Evolutionary conservation across 345 rosid genomes (phyloP), one percentile per base, ranked within the genome.

Genomic region (Arabis alpina): DNA sequence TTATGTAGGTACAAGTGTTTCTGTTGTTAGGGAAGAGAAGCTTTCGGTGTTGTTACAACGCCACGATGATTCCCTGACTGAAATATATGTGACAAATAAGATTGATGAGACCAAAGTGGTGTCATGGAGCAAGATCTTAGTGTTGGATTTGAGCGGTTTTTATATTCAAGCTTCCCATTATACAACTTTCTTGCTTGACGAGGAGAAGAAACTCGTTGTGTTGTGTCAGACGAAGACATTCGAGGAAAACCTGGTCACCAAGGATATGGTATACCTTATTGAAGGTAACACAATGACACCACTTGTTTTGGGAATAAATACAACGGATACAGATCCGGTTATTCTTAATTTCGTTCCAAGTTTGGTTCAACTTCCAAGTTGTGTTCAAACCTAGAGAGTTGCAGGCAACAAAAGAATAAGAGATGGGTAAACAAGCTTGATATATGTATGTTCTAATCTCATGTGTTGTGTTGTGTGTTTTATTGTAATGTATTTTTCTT

Each of bases 111-210:
- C 48, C 48, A 44, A 44, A 44, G 16, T 0, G 3, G 48, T 44
- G 48, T 44, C 48, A 2, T 44, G 48, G 48, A 44, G 16, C 48
- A 44, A 5, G 9, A 3, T 44, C 2, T 44, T 44, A 44, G 8
- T 19, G 6, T 5, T 44, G 48, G 48, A 44, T 44, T 6, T 44
- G 48, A n/a, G 3, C 16, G 1, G 1, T 32, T 15, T 8, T 43
- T 0, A n/a, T n/a, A 3, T 44, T 4, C 8, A 5, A 2, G 5
- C 6, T n/a, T 44, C 0, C 19, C 0, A 6, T n/a, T 0, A 1
- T 2, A 3, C 2, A 44, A 44, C 3, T n/a, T 44, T 44, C 19
- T 44, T 44, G 48, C 8, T 44, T 0, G 48, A 44, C 2, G 48
- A 44, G 48, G 48, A 44, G 48, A 44, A 44, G 19, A 44, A 44